phyloP scores from a whole-genome alignment of 2,329 filamentous ascomycete species.

The Cyphellophora attinorum region DNA sequence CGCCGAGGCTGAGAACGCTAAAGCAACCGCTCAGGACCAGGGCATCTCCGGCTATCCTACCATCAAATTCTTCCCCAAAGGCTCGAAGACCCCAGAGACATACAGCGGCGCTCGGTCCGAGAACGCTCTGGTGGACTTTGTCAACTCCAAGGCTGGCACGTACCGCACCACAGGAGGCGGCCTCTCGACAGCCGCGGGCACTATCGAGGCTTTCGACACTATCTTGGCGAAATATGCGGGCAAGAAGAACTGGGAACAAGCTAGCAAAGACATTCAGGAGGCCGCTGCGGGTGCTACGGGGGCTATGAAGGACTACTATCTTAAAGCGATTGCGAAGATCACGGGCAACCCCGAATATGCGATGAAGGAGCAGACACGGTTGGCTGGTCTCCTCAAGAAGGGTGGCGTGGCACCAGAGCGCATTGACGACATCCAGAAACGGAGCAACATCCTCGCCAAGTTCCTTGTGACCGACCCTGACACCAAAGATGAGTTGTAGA shows the following conservation, averaged over 20 bases:
- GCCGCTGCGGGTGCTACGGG: constrained; percentile 58
- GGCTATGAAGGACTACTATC: constrained; percentile 88
- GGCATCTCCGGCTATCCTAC: constrained; percentile 84
- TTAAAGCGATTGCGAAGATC: constrained; percentile 82
- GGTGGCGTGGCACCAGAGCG: constrained; percentile 77
- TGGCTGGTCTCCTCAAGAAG: constrained; percentile 74
- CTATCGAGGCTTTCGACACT: constrained; percentile 66
- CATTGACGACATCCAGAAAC: constrained; percentile 75
- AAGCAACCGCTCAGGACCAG: constrained; percentile 64
- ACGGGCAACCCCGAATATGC: constrained; percentile 67
- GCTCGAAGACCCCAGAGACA: constrained; percentile 58
- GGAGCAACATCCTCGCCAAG: constrained; percentile 77
- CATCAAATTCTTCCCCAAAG: constrained; percentile 93
- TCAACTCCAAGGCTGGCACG: constrained; percentile 85
- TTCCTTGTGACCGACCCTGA: constrained; percentile 66
- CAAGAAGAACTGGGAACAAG: constrained; percentile 39
- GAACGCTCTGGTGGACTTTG: constrained; percentile 63
- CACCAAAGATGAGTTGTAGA: too few relatives aligned
- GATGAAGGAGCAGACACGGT: constrained; percentile 72
- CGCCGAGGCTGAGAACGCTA: constrained; percentile 78
- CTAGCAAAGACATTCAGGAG: constrained; percentile 63
- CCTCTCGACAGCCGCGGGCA: constrained; percentile 70
- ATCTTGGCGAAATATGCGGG: constrained; percentile 61
- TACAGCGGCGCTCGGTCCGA: constrained; percentile 74
- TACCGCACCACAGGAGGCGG: constrained; percentile 74